Evolutionary conservation across 768 basidiomycete species (phyloP).

Genomic region (Lactarius sanguifluus): DNA sequence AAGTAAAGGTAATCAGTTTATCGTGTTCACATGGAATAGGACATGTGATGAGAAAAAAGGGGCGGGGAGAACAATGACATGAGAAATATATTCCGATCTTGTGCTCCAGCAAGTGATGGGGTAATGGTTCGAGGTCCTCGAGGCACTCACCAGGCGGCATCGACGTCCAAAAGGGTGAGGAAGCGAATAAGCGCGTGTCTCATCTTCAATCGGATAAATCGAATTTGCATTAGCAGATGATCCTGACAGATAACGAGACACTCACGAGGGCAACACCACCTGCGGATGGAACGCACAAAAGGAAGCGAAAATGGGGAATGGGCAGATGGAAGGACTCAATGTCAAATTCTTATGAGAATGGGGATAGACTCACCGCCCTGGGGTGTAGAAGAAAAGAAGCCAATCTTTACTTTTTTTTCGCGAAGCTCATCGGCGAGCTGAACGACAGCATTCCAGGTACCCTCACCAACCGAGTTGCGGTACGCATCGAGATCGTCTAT

Average conservation of each 20-base stretch:
- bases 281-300: constrained; percentile 35
- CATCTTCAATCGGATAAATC: constrained; percentile 54
- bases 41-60: constrained; percentile 7
- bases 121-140: constrained; percentile 26
- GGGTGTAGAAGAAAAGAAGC: constrained; percentile 94
- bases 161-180: constrained; percentile 74
- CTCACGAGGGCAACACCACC: constrained; percentile 92
- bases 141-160: constrained; percentile 71
- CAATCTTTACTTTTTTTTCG: constrained; percentile 84
- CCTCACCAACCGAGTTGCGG: constrained; percentile 64
- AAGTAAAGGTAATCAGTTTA: constrained; percentile 17
- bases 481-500: constrained; percentile 81
- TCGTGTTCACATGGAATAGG: constrained; percentile 2
- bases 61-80: neutral
- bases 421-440: constrained; percentile 83
- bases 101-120: constrained; percentile 18
- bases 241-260: constrained; percentile 31
- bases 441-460: constrained; percentile 79
- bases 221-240: constrained; percentile 15
- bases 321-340: constrained; percentile 31
- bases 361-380: constrained; percentile 68
- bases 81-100: constrained; percentile 3
- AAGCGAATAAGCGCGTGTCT: constrained; percentile 91
- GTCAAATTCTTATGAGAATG: constrained; percentile 23
- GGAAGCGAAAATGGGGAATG: constrained; percentile 23